These are phyloP conservation scores for Aspergillus proliferans DNA, from an alignment of 2,329 filamentous ascomycete species.

Conservation along the genomic window DNA sequence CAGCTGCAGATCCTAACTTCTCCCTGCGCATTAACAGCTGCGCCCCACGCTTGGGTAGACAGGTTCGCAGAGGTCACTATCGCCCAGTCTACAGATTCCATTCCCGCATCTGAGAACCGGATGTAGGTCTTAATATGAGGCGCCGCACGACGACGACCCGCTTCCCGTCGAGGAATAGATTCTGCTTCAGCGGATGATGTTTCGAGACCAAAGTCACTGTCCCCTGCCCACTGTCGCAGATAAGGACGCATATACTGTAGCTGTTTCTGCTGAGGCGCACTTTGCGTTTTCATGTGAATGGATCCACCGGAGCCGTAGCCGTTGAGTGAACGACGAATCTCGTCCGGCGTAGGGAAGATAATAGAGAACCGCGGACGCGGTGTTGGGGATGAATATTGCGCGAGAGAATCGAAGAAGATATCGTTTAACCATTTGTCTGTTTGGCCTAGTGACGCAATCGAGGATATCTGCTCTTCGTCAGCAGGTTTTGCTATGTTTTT, in stretches of 20 bases:
- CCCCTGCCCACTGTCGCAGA: conserved; percentile 70
- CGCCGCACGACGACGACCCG: conserved; percentile 62
- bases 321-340: conserved; percentile 69
- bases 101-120: conserved; percentile 46
- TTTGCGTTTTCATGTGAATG: conserved; percentile 75
- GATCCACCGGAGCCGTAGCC: conserved; percentile 72
- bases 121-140: conserved; percentile 90
- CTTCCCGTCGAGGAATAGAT: conserved; percentile 34
- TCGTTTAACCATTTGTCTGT: conserved; percentile 66
- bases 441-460: conserved; percentile 69
- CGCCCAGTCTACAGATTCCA: conserved; percentile 67
- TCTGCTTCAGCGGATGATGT: conserved; percentile 1
- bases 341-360: conserved; percentile 73
- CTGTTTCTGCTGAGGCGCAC: conserved; percentile 64
- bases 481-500: not conserved
- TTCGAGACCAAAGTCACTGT: conserved; percentile 25
- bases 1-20: conserved; percentile 71
- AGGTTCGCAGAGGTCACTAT: conserved; percentile 86
- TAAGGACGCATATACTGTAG: conserved; percentile 64
- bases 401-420: conserved; percentile 51
- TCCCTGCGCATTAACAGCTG: conserved; percentile 49
- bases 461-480: conserved; percentile 59
- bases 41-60: conserved; percentile 84
- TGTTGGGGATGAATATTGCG: conserved; percentile 10
- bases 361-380: conserved; percentile 56